Conservation (phyloP, 345 rosid species). For the Bruguiera gymnorhiza region DNA sequence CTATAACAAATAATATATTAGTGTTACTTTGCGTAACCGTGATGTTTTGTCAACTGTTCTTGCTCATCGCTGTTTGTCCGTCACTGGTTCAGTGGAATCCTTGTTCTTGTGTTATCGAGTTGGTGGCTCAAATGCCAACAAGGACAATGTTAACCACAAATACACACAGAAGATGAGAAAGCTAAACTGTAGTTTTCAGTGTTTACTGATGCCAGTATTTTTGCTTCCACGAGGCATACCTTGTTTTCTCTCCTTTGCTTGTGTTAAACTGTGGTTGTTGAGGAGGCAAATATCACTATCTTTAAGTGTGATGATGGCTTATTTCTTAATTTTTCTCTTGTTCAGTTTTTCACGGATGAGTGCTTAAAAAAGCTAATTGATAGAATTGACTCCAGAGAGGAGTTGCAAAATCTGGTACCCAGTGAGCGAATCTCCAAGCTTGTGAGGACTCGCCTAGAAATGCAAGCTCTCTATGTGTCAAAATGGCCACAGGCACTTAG, state of each 20-base stretch:
- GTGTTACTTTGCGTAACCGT: no score
- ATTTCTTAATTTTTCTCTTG: slow-evolving; percentile 9
- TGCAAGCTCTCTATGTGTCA: slow-evolving; percentile 83
- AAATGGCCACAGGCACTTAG: slow-evolving; percentile 96
- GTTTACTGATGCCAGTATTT: no score
- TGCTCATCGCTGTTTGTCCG: no score
- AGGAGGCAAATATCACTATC: not conserved
- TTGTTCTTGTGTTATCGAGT: no score
- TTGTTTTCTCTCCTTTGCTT: not conserved
- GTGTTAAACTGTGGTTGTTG: not conserved
- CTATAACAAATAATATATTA: no score
- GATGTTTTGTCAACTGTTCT: no score
- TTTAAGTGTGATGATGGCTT: slow-evolving; percentile 10
- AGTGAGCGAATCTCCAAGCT: slow-evolving; percentile 69
- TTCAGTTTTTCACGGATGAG: slow-evolving; percentile 85
- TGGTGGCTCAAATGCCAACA: no score
- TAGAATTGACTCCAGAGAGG: slow-evolving; percentile 60
- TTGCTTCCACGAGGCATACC: no score
- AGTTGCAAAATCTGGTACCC: slow-evolving; percentile 48
- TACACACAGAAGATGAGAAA: no score
- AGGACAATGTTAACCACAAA: no score
- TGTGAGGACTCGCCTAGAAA: slow-evolving; percentile 63
- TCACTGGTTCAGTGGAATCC: no score
- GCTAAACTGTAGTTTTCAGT: no score
- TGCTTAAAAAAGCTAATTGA: slow-evolving; percentile 74